phyloP scores from a whole-genome alignment of 345 rosid species.

The Citrus sinensis region DVS_A1.0 CM039164.1:4986001-4986500 shows the following conservation, averaged over 20 bases:
- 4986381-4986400: not conserved
- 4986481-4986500: not conserved
- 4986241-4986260: not conserved
- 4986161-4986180: conserved; percentile 8
- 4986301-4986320: not conserved
- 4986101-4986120: not conserved
- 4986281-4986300: not conserved
- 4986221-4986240: not conserved
- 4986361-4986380: not conserved
- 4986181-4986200: conserved; percentile 92
- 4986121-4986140: conserved; percentile 14
- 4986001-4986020: not conserved
- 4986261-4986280: not conserved
- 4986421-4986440: not conserved
- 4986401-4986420: not conserved
- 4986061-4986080: not conserved
- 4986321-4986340: not conserved
- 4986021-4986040: not conserved
- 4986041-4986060: not conserved
- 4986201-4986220: conserved; percentile 46
- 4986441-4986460: not conserved
- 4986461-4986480: not conserved
- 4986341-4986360: not conserved
- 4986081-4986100: not conserved
- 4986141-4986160: conserved; percentile 27